phyloP scores from a whole-genome alignment of 1,139 yeast species.

The Suhomyces bribrorum region DNA sequence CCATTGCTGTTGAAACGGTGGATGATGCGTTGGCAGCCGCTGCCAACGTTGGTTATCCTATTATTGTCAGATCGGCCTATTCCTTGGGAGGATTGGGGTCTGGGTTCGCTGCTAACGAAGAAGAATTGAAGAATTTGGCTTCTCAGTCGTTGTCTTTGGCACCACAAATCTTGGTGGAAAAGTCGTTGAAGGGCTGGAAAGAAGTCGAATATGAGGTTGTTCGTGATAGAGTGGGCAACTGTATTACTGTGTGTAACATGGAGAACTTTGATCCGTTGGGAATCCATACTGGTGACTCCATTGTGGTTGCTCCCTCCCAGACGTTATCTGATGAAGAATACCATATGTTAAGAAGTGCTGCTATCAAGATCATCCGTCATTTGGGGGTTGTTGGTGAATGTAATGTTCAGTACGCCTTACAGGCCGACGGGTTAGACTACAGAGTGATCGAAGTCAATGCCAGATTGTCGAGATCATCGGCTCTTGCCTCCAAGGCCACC shows the following conservation, averaged over 20 bases:
- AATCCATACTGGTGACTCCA: conserved; percentile 97
- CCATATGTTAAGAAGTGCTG: conserved; percentile 97
- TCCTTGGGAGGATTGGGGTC: conserved; percentile 98
- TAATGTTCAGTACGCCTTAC: conserved; percentile 95
- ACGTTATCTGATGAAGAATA: conserved; percentile 95
- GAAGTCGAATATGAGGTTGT: conserved; percentile 99
- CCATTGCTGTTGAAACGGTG: conserved; percentile 89
- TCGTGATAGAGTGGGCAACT: conserved; percentile 92
- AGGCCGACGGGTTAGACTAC: conserved; percentile 93
- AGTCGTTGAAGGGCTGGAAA: conserved; percentile 98
- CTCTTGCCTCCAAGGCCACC: conserved; percentile 97
- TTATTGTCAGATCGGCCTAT: conserved; percentile 95
- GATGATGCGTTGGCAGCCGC: conserved; percentile 94
- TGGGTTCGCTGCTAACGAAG: conserved; percentile 85
- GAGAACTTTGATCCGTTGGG: conserved; percentile 98
- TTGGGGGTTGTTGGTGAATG: conserved; percentile 99
- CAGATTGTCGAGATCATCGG: conserved; percentile 94
- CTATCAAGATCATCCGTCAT: conserved; percentile 95
- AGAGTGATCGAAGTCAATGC: conserved; percentile 98
- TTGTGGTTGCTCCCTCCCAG: conserved; percentile 98
- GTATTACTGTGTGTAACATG: conserved; percentile 99
- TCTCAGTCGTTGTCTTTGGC: conserved; percentile 86
- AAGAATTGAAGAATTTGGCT: conserved; percentile 82
- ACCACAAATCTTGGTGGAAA: conserved; percentile 95
- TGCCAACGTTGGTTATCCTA: conserved; percentile 84